Base-by-base conservation (phyloP, 306 rosid genomes). In the Fragaria iinumae region DNA sequence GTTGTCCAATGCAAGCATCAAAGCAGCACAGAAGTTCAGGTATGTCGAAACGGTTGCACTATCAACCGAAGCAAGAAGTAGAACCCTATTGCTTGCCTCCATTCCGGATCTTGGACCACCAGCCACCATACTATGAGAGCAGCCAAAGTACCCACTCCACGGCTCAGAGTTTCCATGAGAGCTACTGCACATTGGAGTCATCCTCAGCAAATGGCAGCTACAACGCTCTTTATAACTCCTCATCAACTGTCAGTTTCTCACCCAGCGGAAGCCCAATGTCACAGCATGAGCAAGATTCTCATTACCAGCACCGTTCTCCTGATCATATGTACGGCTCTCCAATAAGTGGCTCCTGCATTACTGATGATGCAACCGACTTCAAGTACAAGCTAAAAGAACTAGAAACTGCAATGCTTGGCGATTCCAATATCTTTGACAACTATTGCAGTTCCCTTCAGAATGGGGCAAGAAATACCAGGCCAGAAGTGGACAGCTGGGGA, bases 351-450 rank as follows among this genome's bases (percentile, higher is more conserved):
- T 96, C 98, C 49, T 86, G 96, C 83, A 76, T 92, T 67, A 91
- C 98, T 0, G 89, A 96, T 64, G 96, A 91, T 77, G 77, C 81
- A 47, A 75, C 84, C 57, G 89, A 83, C 84, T 87, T 91, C 82
- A 86, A 79, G 86, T 88, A 88, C 92, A 92, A 89, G 84, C 88
- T 96, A 76, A 86, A 82, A 86, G 97, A 89, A 76, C 76, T 96
- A 78, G 99, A 96, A 72, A 87, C 87, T n/a, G 97, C 77, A 49
- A 92, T 96, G 99, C 80, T 96, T 11, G 99, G 99, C 66, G 97
- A 95, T 69, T 88, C 86, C 66, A 88, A 80, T 75, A 74, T 74
- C 47, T 73, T 84, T 74, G 95, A 89, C 74, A 83, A 85, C 84
- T 85, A 87, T 67, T 87, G 86, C 56, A 77, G 81, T 70, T 75